A percentile compares a stretch with the other conserved stretches of the same genome.
Evolutionary conservation across 1,284 basidiomycete species (phyloP).

Genomic region (Termitomyces sp.): DNA sequence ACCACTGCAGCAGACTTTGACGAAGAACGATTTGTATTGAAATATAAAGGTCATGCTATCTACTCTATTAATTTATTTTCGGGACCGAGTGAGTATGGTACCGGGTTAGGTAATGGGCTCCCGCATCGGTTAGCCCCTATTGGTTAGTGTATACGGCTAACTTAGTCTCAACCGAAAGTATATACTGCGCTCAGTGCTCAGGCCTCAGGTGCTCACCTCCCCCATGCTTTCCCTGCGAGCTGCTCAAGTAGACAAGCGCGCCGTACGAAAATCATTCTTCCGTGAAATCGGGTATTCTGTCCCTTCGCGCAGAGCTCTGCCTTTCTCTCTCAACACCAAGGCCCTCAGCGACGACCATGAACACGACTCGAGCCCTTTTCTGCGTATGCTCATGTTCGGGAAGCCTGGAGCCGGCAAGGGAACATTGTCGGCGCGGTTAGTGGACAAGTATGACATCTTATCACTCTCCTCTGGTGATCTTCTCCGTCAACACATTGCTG

Average conservation of each 20-base stretch:
- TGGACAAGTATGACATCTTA: slow-evolving; percentile 71
- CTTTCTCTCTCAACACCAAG: slow-evolving; percentile 45
- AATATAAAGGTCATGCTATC: too few relatives aligned
- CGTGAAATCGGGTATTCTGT: slow-evolving; percentile 28
- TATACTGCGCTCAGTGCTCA: too few relatives aligned
- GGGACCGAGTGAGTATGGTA: too few relatives aligned
- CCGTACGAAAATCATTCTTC: slow-evolving; percentile 3
- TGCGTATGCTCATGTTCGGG: slow-evolving; percentile 80
- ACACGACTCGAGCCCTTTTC: slow-evolving; percentile 32
- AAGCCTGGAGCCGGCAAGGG: slow-evolving; percentile 81
- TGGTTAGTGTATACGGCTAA: too few relatives aligned
- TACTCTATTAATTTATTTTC: too few relatives aligned
- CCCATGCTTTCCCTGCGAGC: slow-evolving; percentile 14
- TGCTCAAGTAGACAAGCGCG: slow-evolving; percentile 3
- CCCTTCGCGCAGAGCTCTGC: slow-evolving; percentile 38
- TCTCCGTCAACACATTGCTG: slow-evolving; percentile 72
- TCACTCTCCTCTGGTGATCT: slow-evolving; percentile 79
- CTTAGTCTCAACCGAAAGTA: too few relatives aligned
- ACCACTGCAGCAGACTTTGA: not conserved
- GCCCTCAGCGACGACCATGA: slow-evolving; percentile 27
- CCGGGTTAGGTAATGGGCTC: too few relatives aligned
- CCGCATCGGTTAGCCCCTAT: too few relatives aligned
- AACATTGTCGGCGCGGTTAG: slow-evolving; percentile 67
- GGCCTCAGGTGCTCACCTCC: not conserved
- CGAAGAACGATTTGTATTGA: too few relatives aligned